Conservation (phyloP, 2,329 filamentous ascomycete species). For the Trichoderma endophyticum region DNA sequence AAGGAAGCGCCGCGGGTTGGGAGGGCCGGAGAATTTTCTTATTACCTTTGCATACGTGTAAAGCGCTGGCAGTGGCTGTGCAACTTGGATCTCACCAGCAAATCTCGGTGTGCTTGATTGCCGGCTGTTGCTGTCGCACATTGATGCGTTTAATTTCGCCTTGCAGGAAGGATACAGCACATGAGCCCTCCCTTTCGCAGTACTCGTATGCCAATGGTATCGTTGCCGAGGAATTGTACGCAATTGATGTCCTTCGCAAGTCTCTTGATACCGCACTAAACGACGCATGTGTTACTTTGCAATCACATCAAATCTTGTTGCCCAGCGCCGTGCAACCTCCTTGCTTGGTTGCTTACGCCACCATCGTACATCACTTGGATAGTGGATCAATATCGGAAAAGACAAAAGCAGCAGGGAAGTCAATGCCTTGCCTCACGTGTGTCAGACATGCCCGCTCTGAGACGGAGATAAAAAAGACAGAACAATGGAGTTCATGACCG, state of each 20-base stretch:
- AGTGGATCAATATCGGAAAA: not conserved
- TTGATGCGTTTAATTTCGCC: not conserved
- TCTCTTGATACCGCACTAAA: not conserved
- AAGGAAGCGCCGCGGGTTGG: not conserved
- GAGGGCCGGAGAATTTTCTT: not conserved
- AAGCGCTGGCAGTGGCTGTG: not conserved
- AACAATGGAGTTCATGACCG: not conserved
- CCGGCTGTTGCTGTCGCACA: not conserved
- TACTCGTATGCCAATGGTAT: not conserved
- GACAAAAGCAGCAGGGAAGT: not conserved
- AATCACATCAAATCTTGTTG: not conserved
- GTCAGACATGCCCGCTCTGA: not conserved
- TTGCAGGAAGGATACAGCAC: slow-evolving; percentile 1
- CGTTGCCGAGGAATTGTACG: not conserved
- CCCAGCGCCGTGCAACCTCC: not conserved
- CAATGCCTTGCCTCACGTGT: not conserved
- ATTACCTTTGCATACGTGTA: not conserved
- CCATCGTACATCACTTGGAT: not conserved
- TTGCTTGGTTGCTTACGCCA: not conserved
- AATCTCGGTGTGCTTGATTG: not conserved
- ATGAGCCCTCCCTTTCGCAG: not conserved
- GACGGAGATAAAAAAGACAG: not conserved
- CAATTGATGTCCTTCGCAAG: not conserved
- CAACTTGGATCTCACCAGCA: not conserved
- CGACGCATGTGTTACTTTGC: slow-evolving; percentile 1